Evolutionary conservation across 225 moss, liverwort and hornwort genomes (phyloP), one percentile per base, ranked within the genome.

Genomic region (Physcomitrellopsis africana): DNA sequence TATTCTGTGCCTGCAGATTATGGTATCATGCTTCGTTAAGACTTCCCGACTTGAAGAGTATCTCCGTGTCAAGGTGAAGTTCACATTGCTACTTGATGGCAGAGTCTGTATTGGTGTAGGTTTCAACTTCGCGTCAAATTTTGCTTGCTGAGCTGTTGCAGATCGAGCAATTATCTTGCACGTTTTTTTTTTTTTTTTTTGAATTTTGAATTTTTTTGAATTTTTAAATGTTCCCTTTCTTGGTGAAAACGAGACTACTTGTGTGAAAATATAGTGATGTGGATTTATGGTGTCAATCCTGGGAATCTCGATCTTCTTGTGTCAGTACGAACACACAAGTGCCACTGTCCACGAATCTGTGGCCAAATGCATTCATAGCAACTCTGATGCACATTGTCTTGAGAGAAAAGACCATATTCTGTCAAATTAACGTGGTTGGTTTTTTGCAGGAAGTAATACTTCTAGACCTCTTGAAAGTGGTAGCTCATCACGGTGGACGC

Each of bases 21-120:
- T 93, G 86, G 86, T 91, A 54, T 93, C 93, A 42, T 91, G 93
- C 80, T 93, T 93, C 75, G 93, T 93, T 44, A 93, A 93, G 72
- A 91, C 93, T 10, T 85, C 91, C 15, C 91, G 84, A 67, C 89
- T 86, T 80, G 93, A 93, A 76, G 93, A 93, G 72, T 93, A 93
- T 76, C 79, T 93, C 48, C 87, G 93, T 48, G 93, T 93, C 13
- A 93, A 93, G 84, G 93, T 88, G 72, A 82, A 55, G 53, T 2
- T 54, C 49, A 44, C 14, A 27, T 15, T 56, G 48, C 67, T 20
- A 20, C 60, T 37, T 45, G 41, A 51, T 41, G 17, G 63, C 15
- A 37, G 47, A 23, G 22, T 56, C 43, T 60, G 8, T 11, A 23
- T 46, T 5, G 29, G 29, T 48, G 32, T 49, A 32, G 12, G 26